Conservation (phyloP, 768 basidiomycete genomes). For the Tulasnella sp. region DNA sequence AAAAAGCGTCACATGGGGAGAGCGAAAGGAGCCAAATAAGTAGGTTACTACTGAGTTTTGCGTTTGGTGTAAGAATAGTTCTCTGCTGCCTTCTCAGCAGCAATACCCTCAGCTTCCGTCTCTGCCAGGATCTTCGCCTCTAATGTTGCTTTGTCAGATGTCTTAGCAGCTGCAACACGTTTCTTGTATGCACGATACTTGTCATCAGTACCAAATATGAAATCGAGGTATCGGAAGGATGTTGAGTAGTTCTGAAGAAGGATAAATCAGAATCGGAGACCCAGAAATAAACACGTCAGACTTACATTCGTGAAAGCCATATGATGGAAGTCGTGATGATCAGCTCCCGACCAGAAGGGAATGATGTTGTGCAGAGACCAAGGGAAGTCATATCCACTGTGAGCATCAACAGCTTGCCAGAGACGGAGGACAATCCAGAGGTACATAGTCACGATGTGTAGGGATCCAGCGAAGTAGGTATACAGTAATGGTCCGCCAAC, state of each 20-base stretch:
- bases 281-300: not conserved
- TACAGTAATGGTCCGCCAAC: slow-evolving; percentile 79
- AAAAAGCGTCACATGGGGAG: no score
- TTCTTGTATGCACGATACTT: slow-evolving; percentile 75
- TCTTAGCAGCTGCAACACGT: slow-evolving; percentile 37
- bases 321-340: slow-evolving; percentile 98
- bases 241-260: slow-evolving; percentile 59
- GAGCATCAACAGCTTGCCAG: slow-evolving; percentile 95
- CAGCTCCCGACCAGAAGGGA: slow-evolving; percentile 95
- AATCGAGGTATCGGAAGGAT: slow-evolving; percentile 89
- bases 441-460: slow-evolving; percentile 91
- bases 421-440: slow-evolving; percentile 86
- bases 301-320: slow-evolving; percentile 75
- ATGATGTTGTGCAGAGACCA: slow-evolving; percentile 89
- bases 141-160: slow-evolving; percentile 34
- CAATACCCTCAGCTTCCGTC: slow-evolving; percentile 59
- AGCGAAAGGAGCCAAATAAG: no score
- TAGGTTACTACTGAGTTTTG: slow-evolving; percentile 11
- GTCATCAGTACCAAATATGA: slow-evolving; percentile 75
- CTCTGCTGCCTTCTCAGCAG: slow-evolving; percentile 45
- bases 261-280: slow-evolving; percentile 11
- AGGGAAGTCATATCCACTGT: slow-evolving; percentile 97
- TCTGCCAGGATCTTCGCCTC: slow-evolving; percentile 54
- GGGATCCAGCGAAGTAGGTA: slow-evolving; percentile 56
- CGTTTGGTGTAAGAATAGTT: not conserved